These are phyloP conservation scores for Stipa capillata DNA, from an alignment of 176 grass and related monocot species.

Conservation along the genomic window DNA sequence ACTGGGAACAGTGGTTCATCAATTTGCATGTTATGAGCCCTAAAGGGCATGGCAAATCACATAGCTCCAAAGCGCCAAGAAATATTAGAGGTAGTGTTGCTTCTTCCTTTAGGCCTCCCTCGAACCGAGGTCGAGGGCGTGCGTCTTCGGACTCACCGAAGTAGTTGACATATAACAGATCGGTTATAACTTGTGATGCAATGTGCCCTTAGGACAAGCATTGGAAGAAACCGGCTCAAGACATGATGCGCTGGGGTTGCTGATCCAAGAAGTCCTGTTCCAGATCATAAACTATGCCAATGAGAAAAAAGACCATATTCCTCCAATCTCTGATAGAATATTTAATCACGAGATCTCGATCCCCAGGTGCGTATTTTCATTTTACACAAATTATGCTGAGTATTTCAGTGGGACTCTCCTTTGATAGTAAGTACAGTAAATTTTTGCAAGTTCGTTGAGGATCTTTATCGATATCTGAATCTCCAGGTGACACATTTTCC, in stretches of 20 bases:
- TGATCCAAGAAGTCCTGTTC: conserved; percentile 69
- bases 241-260: conserved; percentile 45
- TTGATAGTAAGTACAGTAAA: neutral
- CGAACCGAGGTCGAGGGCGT: neutral
- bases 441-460: conserved; percentile 5
- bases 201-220: conserved; percentile 43
- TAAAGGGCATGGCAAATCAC: conserved; percentile 55
- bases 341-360: conserved; percentile 87
- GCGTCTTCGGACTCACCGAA: neutral
- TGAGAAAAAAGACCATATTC: conserved; percentile 91
- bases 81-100: conserved; percentile 42
- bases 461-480: conserved; percentile 43
- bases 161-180: neutral
- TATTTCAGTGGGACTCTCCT: neutral
- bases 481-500: conserved; percentile 79
- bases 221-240: conserved; percentile 68
- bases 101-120: too few relatives aligned
- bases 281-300: conserved; percentile 91
- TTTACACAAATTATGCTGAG: neutral
- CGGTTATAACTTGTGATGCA: neutral
- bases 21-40: conserved; percentile 59
- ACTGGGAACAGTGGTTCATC: conserved; percentile 95
- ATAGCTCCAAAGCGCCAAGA: conserved; percentile 41
- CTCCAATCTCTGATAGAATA: conserved; percentile 64
- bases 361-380: conserved; percentile 58